Evolutionary conservation across 306 rosid species (phyloP).

Genomic region (Glycine tomentella): DNA sequence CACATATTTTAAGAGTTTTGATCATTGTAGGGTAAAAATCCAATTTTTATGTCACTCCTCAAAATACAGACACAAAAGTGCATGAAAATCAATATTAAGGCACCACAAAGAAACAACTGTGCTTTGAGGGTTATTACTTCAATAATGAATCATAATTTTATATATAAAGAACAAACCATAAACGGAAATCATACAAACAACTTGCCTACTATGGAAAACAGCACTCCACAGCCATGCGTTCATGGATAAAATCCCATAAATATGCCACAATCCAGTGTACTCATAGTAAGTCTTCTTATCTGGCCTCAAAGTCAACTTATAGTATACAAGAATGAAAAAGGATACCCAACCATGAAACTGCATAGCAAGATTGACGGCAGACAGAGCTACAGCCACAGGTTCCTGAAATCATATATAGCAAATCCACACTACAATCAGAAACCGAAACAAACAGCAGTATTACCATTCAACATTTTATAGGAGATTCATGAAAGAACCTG

Average conservation of each 20-base stretch:
- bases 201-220: conserved; percentile 92
- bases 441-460: conserved; percentile 30
- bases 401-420: conserved; percentile 64
- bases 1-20: not conserved
- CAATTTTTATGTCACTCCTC: conserved; percentile 15
- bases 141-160: conserved; percentile 7
- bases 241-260: conserved; percentile 85
- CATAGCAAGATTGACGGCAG: conserved; percentile 90
- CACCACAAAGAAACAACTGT: conserved; percentile 12
- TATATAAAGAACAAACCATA: not conserved
- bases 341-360: conserved; percentile 99
- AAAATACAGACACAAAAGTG: conserved; percentile 19
- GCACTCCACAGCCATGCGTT: conserved; percentile 96
- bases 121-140: conserved; percentile 27
- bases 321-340: conserved; percentile 89
- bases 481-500: conserved; percentile 65
- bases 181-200: conserved; percentile 33
- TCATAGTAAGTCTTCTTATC: conserved; percentile 79
- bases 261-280: conserved; percentile 93
- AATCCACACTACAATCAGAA: conserved; percentile 37
- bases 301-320: conserved; percentile 78
- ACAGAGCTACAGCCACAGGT: conserved; percentile 90
- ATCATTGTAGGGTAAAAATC: not conserved
- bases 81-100: not conserved
- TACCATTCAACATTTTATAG: conserved; percentile 28